Evolutionary conservation across 768 basidiomycete species (phyloP).

Genomic region (Russula dissimulans): DNA sequence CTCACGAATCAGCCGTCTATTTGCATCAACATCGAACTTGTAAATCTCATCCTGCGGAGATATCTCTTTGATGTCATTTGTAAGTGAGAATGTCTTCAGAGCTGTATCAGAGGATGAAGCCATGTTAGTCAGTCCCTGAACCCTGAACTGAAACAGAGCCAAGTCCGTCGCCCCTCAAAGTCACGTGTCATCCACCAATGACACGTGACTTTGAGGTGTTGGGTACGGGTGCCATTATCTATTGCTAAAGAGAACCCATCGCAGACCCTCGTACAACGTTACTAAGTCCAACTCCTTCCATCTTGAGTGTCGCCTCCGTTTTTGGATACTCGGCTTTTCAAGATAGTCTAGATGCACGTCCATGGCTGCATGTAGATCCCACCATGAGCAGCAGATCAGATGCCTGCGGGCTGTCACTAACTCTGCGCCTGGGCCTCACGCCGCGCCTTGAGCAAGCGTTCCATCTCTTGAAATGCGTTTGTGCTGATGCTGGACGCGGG

Average conservation of each 20-base stretch:
- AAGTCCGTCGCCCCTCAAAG: too few relatives aligned
- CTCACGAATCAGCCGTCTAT: constrained; percentile 55
- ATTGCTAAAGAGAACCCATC: constrained; percentile 44
- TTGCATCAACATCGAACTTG: constrained; percentile 59
- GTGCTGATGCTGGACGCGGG: constrained; percentile 29
- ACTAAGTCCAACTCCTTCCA: constrained; percentile 12
- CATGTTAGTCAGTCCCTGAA: constrained; percentile 7
- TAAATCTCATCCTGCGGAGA: constrained; percentile 75
- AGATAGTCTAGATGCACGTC: not conserved
- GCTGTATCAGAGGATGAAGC: constrained; percentile 44
- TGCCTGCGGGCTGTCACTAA: constrained; percentile 7
- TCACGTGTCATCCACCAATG: not conserved
- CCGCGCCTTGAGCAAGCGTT: constrained; percentile 45
- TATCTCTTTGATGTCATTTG: constrained; percentile 61
- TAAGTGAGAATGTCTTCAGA: constrained; percentile 61
- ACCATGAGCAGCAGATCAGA: constrained; percentile 11
- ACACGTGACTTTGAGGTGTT: not conserved
- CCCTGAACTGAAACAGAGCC: too few relatives aligned
- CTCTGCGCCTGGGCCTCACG: constrained; percentile 21
- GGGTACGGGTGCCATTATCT: constrained; percentile 21
- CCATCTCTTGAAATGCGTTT: constrained; percentile 67
- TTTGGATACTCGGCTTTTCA: not conserved
- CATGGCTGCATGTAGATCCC: not conserved
- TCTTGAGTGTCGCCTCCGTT: not conserved
- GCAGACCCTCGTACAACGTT: constrained; percentile 35